Evolutionary conservation across 306 rosid species (phyloP).

Genomic region (Prunus padus): DNA sequence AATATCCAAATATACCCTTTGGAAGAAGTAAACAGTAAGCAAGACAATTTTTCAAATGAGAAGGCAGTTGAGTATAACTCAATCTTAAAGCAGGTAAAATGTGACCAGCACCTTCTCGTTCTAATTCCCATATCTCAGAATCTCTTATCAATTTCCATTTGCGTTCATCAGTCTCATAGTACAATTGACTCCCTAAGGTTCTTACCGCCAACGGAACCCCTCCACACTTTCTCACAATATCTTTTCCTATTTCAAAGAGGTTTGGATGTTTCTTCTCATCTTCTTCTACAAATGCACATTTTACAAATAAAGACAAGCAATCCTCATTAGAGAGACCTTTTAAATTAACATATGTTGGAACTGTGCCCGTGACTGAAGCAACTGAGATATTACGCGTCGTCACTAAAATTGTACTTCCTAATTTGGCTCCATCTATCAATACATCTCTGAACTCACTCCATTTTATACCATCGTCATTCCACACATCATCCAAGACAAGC

Average conservation of each 20-base stretch:
- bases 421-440: conserved; percentile 9
- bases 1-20: background rate
- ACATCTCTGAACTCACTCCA: conserved; percentile 7
- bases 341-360: background rate
- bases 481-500: conserved; percentile 31
- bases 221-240: conserved; percentile 9
- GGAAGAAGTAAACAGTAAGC: conserved; percentile 30
- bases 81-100: conserved; percentile 10
- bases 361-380: conserved; percentile 1
- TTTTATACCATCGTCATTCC: background rate
- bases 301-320: conserved; percentile 9
- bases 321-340: background rate
- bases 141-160: conserved; percentile 1
- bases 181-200: conserved; percentile 18
- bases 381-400: conserved; percentile 13
- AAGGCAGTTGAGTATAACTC: conserved; percentile 26
- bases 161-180: background rate
- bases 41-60: conserved; percentile 26
- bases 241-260: background rate
- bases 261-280: background rate
- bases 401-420: conserved; percentile 25
- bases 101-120: background rate
- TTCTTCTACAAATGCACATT: background rate
- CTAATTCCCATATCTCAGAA: conserved; percentile 5
- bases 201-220: conserved; percentile 26